phyloP scores from a whole-genome alignment of 306 rosid genomes.

The Prunus persica region Prunus_persica_NCBIv2 NC_034012.1:244501-245000 shows the following conservation, averaged over 20 bases:
- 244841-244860: constrained; percentile 95
- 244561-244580: constrained; percentile 66
- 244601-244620: constrained; percentile 96
- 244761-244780: constrained; percentile 21
- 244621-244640: constrained; percentile 95
- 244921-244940: constrained; percentile 65
- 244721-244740: constrained; percentile 6
- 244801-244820: constrained; percentile 96
- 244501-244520: constrained; percentile 12
- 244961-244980: constrained; percentile 15
- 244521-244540: constrained; percentile 16
- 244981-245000: constrained; percentile 11
- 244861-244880: constrained; percentile 96
- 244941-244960: constrained; percentile 26
- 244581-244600: constrained; percentile 82
- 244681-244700: constrained; percentile 92
- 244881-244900: constrained; percentile 89
- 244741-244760: not conserved
- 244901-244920: constrained; percentile 84
- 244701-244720: constrained; percentile 34
- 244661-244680: constrained; percentile 76
- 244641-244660: constrained; percentile 95
- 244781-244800: constrained; percentile 46
- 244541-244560: constrained; percentile 63
- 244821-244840: constrained; percentile 90